phyloP scores from a whole-genome alignment of 1,139 yeast species.

The Zygotorulaspora mrakii region DNA sequence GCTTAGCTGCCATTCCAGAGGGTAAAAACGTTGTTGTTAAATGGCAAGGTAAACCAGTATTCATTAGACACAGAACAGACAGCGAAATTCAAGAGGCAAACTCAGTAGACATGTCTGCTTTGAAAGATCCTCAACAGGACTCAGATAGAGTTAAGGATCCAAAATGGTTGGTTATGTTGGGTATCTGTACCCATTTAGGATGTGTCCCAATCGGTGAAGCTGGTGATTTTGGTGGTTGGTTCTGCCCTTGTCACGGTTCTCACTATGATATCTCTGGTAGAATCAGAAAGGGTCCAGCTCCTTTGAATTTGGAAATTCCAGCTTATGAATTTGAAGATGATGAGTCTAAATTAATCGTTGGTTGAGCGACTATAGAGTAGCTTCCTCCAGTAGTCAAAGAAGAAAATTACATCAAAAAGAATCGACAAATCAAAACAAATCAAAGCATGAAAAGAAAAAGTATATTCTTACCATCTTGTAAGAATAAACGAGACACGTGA shows the following conservation, averaged over 20 bases:
- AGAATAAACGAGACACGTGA: constrained; percentile 16
- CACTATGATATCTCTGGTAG: constrained; percentile 99
- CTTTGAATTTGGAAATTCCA: constrained; percentile 96
- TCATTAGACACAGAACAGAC: constrained; percentile 97
- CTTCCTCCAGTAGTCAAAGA: too few relatives aligned
- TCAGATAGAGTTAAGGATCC: constrained; percentile 94
- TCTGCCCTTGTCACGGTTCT: constrained; percentile 99
- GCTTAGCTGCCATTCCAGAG: constrained; percentile 88
- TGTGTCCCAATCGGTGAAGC: constrained; percentile 99
- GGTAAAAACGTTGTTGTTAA: constrained; percentile 98
- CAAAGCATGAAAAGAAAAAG: constrained; percentile 7
- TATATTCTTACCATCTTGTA: not conserved
- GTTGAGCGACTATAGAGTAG: constrained; percentile 42
- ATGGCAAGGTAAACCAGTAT: constrained; percentile 99
- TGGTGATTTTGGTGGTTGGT: constrained; percentile 99
- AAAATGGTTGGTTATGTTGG: constrained; percentile 98
- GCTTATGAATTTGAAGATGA: constrained; percentile 74
- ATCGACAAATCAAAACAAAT: constrained; percentile 1
- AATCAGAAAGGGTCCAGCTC: constrained; percentile 99
- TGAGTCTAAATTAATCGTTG: constrained; percentile 69
- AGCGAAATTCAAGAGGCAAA: constrained; percentile 95
- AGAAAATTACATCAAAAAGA: too few relatives aligned
- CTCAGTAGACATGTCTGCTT: constrained; percentile 60
- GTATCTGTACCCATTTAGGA: constrained; percentile 99
- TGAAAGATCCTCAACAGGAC: constrained; percentile 95